Evolutionary conservation across 345 rosid species (phyloP).

Genomic region (Brassica nigra): DNA sequence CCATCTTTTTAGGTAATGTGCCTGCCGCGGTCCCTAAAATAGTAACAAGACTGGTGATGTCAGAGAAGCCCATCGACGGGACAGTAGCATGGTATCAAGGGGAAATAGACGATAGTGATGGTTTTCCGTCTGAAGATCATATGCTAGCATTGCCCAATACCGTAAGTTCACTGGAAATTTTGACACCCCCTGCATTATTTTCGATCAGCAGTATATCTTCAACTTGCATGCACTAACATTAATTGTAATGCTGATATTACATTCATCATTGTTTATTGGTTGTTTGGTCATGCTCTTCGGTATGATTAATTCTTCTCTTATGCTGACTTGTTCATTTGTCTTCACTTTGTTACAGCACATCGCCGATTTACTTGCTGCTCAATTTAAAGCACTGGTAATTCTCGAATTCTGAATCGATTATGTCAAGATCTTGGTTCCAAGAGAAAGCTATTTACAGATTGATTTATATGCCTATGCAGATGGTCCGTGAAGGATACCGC

Average conservation of each 20-base stretch:
- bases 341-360: constrained; percentile 57
- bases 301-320: constrained; percentile 1
- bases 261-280: constrained; percentile 15
- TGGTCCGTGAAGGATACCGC: constrained; percentile 63
- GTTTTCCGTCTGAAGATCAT: constrained; percentile 69
- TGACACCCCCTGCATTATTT: constrained; percentile 14
- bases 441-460: constrained; percentile 16
- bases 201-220: constrained; percentile 15
- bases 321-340: constrained; percentile 26
- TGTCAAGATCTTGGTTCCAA: neutral
- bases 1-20: constrained; percentile 36
- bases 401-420: constrained; percentile 3
- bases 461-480: constrained; percentile 53
- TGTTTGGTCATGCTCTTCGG: constrained; percentile 6
- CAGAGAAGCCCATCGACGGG: constrained; percentile 80
- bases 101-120: constrained; percentile 71
- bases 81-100: constrained; percentile 84
- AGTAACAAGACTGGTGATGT: constrained; percentile 63
- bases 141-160: constrained; percentile 78
- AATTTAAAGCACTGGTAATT: constrained; percentile 74
- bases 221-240: constrained; percentile 26
- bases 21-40: constrained; percentile 43
- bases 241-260: constrained; percentile 1
- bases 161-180: constrained; percentile 52
- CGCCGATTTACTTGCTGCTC: constrained; percentile 83